These are phyloP conservation scores for Penicillium dipodomyicola DNA, from an alignment of 495 filamentous ascomycete genomes.

Conservation along the genomic window DNA sequence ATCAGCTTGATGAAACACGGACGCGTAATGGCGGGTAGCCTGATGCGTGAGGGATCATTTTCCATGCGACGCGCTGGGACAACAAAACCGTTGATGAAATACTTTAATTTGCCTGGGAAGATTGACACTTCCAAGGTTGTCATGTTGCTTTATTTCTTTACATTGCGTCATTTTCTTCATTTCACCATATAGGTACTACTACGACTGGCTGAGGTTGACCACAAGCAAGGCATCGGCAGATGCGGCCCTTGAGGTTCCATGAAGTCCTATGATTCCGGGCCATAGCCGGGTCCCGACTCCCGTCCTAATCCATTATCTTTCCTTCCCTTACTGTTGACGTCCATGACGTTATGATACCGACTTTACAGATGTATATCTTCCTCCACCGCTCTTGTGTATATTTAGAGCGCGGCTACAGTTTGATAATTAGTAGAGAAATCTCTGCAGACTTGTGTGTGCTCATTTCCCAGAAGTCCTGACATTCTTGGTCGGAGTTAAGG, in stretches of 20 bases:
- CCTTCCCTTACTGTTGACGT: not conserved
- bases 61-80: not conserved
- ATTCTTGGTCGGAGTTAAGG: slow-evolving; percentile 9
- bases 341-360: not conserved
- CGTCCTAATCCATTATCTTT: too few species aligned
- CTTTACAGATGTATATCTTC: not conserved
- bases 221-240: too few species aligned
- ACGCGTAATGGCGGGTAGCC: not conserved
- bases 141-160: too few species aligned
- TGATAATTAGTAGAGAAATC: not conserved
- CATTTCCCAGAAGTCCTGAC: not conserved
- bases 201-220: too few species aligned
- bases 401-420: not conserved
- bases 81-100: not conserved
- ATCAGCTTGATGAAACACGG: not conserved
- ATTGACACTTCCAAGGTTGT: not conserved
- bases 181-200: too few species aligned
- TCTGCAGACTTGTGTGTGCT: not conserved
- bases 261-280: too few species aligned
- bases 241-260: too few species aligned
- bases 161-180: too few species aligned
- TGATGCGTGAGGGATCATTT: not conserved
- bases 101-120: not conserved
- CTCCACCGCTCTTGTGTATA: not conserved
- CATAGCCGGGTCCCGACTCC: too few species aligned